Evolutionary conservation across 2,329 filamentous ascomycete species (phyloP).

Genomic region (Akanthomyces lecanii): DNA sequence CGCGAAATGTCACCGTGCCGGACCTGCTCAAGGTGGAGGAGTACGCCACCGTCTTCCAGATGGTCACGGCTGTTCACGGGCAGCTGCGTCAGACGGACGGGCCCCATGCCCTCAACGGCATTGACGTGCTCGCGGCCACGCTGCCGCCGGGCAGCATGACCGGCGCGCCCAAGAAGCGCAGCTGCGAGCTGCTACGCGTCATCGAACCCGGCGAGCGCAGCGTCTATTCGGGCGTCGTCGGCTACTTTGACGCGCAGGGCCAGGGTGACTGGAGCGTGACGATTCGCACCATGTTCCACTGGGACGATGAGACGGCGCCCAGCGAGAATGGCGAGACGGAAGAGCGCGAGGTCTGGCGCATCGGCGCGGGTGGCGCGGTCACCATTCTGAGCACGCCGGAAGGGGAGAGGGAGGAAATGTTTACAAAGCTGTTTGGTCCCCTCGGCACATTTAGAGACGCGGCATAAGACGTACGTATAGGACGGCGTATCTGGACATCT

Average conservation of each 20-base stretch:
- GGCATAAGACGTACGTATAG: constrained; percentile 21
- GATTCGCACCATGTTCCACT: constrained; percentile 76
- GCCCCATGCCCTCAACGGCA: constrained; percentile 38
- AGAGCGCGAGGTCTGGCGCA: constrained; percentile 63
- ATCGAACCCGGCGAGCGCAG: constrained; percentile 66
- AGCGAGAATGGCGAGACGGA: constrained; percentile 26
- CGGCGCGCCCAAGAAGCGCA: constrained; percentile 89
- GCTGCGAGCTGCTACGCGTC: constrained; percentile 72
- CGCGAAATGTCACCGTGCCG: constrained; percentile 67
- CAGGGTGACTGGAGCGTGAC: constrained; percentile 87
- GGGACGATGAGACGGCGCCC: constrained; percentile 53
- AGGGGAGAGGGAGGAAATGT: constrained; percentile 89
- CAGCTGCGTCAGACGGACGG: constrained; percentile 38
- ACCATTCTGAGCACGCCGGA: constrained; percentile 76
- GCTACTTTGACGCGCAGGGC: constrained; percentile 83
- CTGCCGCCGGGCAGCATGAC: constrained; percentile 95
- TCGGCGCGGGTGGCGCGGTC: constrained; percentile 87
- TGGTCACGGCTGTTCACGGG: constrained; percentile 83
- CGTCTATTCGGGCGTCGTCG: constrained; percentile 83
- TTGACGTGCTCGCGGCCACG: constrained; percentile 72
- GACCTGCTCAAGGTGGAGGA: constrained; percentile 85
- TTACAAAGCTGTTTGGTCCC: constrained; percentile 63
- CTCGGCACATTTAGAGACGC: constrained; percentile 44
- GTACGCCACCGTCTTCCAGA: constrained; percentile 85
- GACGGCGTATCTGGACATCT: neutral